Evolutionary conservation across 768 basidiomycete genomes (phyloP).

Genomic region (Gloeostereum incarnatum): DNA sequence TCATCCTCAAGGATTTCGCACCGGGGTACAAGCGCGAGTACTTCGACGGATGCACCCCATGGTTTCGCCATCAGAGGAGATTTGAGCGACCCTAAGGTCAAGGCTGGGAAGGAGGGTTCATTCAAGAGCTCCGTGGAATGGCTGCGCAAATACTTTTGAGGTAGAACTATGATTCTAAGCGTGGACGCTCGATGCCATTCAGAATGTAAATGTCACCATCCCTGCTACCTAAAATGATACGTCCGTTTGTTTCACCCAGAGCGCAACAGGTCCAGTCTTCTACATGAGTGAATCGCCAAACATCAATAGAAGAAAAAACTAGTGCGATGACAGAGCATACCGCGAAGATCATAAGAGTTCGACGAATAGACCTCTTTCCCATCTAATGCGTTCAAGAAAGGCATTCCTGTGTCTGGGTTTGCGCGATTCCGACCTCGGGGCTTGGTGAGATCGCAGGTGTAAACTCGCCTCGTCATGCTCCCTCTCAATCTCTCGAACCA

Average conservation of each 20-base stretch:
- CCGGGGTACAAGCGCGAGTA: conserved; percentile 24
- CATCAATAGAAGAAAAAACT: background rate
- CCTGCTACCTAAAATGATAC: conserved; percentile 31
- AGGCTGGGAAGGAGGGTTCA: conserved; percentile 28
- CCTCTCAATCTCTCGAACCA: conserved; percentile 45
- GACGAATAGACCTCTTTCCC: conserved; percentile 19
- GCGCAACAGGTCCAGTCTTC: conserved; percentile 39
- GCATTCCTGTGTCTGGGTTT: background rate
- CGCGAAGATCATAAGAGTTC: conserved; percentile 30
- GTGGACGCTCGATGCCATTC: conserved; percentile 3
- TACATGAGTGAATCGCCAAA: conserved; percentile 8
- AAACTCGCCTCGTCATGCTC: conserved; percentile 31
- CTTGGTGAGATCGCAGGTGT: conserved; percentile 25
- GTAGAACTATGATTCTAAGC: conserved; percentile 9
- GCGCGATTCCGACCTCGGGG: background rate
- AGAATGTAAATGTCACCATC: conserved; percentile 28
- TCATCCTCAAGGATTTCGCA: conserved; percentile 25
- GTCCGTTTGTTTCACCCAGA: conserved; percentile 34
- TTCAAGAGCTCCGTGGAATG: conserved; percentile 27
- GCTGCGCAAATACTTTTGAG: conserved; percentile 23
- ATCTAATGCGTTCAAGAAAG: conserved; percentile 14
- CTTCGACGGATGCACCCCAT: conserved; percentile 13
- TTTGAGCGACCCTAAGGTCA: conserved; percentile 15
- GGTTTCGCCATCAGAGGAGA: conserved; percentile 22
- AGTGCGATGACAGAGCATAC: conserved; percentile 15